These are phyloP conservation scores for Torrubiella hemipterigena DNA, from an alignment of 2,329 filamentous ascomycete genomes.

Conservation along the genomic window DNA sequence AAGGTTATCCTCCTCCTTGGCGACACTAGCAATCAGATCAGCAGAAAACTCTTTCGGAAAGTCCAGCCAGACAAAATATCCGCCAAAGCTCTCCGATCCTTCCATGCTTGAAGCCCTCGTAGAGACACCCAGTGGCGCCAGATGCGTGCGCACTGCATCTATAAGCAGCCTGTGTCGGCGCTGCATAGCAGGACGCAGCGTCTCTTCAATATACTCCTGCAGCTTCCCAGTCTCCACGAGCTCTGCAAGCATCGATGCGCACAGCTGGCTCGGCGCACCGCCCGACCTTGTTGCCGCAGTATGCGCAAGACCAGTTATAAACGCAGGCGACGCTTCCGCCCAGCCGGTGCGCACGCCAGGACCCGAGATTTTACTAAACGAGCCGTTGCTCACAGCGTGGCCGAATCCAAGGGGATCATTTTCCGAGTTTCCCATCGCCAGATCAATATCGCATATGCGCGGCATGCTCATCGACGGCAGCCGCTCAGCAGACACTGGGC, in stretches of 20 bases:
- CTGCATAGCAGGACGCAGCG: slow-evolving; percentile 32
- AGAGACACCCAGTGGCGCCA: slow-evolving; percentile 50
- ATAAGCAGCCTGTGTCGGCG: slow-evolving; percentile 39
- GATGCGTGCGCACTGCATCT: slow-evolving; percentile 41
- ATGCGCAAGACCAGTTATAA: slow-evolving; percentile 37
- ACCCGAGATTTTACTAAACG: slow-evolving; percentile 77
- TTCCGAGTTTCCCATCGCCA: slow-evolving; percentile 43
- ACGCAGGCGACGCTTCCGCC: slow-evolving; percentile 57
- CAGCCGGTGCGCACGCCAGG: slow-evolving; percentile 82
- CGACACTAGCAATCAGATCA: slow-evolving; percentile 43
- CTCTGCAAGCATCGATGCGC: slow-evolving; percentile 37
- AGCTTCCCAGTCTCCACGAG: slow-evolving; percentile 32
- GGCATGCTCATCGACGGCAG: slow-evolving; percentile 45
- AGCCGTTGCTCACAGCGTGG: slow-evolving; percentile 74
- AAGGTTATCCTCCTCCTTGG: slow-evolving; percentile 51
- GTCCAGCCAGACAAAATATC: slow-evolving; percentile 76
- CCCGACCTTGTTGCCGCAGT: slow-evolving; percentile 44
- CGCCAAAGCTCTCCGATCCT: slow-evolving; percentile 48
- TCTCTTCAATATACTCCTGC: slow-evolving; percentile 27
- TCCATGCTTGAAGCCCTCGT: slow-evolving; percentile 24
- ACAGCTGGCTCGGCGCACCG: slow-evolving; percentile 44
- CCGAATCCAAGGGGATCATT: slow-evolving; percentile 48
- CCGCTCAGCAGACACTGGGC: slow-evolving; percentile 16
- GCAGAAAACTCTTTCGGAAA: slow-evolving; percentile 41
- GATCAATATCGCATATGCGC: slow-evolving; percentile 68